These are phyloP conservation scores for Ustilaginoidea virens DNA, from an alignment of 2,329 filamentous ascomycete genomes.

Conservation along the genomic window DNA sequence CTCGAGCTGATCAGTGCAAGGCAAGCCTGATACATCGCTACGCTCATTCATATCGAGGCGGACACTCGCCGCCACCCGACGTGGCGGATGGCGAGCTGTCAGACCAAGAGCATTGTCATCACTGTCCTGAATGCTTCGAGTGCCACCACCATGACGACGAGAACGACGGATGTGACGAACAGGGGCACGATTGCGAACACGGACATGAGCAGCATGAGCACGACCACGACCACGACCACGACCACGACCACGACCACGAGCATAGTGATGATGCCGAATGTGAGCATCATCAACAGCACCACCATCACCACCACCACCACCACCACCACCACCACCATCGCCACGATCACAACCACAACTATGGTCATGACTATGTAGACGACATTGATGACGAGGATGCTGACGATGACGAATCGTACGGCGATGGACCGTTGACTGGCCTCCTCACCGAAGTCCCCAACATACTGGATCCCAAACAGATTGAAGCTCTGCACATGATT, in stretches of 20 bases:
- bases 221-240: constrained; percentile 13
- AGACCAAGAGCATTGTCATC: constrained; percentile 21
- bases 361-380: constrained; percentile 31
- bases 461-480: constrained; percentile 85
- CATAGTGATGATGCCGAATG: constrained; percentile 15
- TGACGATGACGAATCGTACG: constrained; percentile 65
- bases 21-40: constrained; percentile 43
- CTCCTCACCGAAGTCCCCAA: constrained; percentile 87
- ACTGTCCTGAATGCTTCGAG: constrained; percentile 15
- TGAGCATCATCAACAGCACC: constrained; percentile 8
- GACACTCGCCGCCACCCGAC: constrained; percentile 21
- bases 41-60: constrained; percentile 26
- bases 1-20: constrained; percentile 41
- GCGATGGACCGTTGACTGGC: constrained; percentile 64
- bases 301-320: constrained; percentile 6
- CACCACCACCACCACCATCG: constrained; percentile 17
- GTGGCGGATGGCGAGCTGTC: constrained; percentile 23
- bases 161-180: constrained; percentile 6
- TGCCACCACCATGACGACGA: constrained; percentile 17
- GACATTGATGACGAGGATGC: constrained; percentile 52
- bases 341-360: constrained; percentile 21
- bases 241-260: constrained; percentile 15
- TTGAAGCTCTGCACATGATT: constrained; percentile 93
- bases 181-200: constrained; percentile 10
- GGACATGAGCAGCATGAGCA: constrained; percentile 28